A percentile compares a stretch with the other conserved stretches of the same genome.
Evolutionary conservation across 176 grass and related monocot species (phyloP).

Genomic region (Pontederia paniculata): DNA sequence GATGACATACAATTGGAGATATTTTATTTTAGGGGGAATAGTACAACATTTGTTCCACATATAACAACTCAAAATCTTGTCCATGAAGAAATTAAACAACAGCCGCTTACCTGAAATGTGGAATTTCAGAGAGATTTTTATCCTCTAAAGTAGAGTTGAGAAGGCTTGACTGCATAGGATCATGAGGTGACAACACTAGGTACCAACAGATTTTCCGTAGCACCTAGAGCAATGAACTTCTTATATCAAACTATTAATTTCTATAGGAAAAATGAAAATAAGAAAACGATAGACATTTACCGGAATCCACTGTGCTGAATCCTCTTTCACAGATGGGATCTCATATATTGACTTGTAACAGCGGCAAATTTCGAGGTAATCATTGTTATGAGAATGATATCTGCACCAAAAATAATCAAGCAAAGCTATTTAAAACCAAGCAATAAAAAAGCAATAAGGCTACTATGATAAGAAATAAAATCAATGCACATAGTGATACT

Average conservation of each 20-base stretch:
- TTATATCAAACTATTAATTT: not conserved
- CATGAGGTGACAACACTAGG: conserved; percentile 65
- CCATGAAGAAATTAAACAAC: no score
- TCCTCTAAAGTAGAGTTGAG: conserved; percentile 85
- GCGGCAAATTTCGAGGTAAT: conserved; percentile 86
- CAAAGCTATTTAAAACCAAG: not conserved
- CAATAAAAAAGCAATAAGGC: no score
- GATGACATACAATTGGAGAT: no score
- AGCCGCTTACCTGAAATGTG: conserved; percentile 53
- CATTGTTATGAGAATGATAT: conserved; percentile 75
- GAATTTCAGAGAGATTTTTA: conserved; percentile 80
- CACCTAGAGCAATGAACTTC: conserved; percentile 35
- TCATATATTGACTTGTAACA: conserved; percentile 93
- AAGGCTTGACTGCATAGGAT: conserved; percentile 92
- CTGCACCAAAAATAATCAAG: conserved; percentile 16
- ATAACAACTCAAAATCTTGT: not conserved
- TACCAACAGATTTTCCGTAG: conserved; percentile 98
- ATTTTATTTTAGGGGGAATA: no score
- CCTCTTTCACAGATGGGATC: conserved; percentile 81
- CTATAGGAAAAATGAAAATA: not conserved
- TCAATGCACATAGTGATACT: no score
- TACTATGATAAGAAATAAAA: no score
- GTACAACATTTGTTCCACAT: no score
- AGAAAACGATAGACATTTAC: conserved; percentile 25
- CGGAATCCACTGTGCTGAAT: conserved; percentile 66